A percentile compares a stretch with the other conserved stretches of the same genome.
phyloP scores from a whole-genome alignment of 495 filamentous ascomycete genomes.

The Aspergillus olivimuriae region DNA sequence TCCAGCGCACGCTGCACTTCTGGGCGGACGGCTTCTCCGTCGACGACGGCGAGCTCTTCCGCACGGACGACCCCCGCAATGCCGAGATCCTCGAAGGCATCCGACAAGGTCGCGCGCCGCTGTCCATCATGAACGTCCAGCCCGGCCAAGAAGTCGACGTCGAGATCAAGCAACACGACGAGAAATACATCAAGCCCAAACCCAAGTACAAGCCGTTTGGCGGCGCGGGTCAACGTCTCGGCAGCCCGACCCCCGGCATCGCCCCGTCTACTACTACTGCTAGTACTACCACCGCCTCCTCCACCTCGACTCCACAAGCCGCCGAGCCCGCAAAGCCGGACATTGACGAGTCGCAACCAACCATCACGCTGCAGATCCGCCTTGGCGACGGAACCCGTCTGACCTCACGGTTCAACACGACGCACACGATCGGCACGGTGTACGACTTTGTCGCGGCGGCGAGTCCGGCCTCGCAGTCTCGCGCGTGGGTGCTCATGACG shows the following conservation, averaged over 20 bases:
- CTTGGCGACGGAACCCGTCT: constrained; percentile 85
- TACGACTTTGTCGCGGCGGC: constrained; percentile 76
- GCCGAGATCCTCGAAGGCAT: constrained; percentile 77
- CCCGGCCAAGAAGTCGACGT: constrained; percentile 86
- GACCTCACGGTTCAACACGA: constrained; percentile 84
- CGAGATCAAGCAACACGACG: constrained; percentile 76
- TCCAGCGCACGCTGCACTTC: constrained; percentile 72
- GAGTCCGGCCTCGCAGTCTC: constrained; percentile 48
- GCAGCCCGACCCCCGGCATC: constrained; percentile 77
- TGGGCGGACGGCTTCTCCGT: constrained; percentile 95
- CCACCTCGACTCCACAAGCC: constrained; percentile 19
- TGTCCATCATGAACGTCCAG: constrained; percentile 82
- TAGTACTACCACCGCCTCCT: constrained; percentile 24
- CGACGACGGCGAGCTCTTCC: constrained; percentile 85
- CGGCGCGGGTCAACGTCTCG: constrained; percentile 79
- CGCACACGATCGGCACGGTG: constrained; percentile 84
- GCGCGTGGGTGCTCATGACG: constrained; percentile 80
- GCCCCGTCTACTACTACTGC: constrained; percentile 34
- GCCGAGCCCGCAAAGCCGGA: constrained; percentile 38
- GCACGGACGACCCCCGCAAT: constrained; percentile 84
- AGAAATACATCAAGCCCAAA: constrained; percentile 76
- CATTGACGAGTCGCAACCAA: constrained; percentile 72
- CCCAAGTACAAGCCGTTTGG: constrained; percentile 82
- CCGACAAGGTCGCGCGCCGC: constrained; percentile 75
- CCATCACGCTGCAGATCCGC: constrained; percentile 75